Percentiles rank a stretch among this genome's conserved stretches.
Conservation (phyloP, 164 flowering plant genomes). For the Dillenia suffruticosa region DNA sequence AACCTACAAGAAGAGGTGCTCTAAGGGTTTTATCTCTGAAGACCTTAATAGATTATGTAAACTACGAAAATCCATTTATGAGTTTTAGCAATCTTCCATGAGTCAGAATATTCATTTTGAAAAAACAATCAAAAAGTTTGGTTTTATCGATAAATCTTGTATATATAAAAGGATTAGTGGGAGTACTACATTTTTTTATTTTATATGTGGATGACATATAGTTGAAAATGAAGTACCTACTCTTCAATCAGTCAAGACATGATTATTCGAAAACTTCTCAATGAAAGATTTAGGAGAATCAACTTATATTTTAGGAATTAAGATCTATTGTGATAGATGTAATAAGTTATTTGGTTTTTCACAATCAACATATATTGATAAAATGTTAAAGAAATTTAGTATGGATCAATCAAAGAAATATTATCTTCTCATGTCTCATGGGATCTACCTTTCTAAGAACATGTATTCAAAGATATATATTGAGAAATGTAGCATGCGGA, state of each 20-base stretch:
- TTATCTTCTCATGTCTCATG: neutral
- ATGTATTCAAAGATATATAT: neutral
- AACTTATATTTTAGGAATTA: neutral
- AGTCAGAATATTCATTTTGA: neutral
- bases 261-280: neutral
- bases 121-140: neutral
- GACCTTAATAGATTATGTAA: neutral
- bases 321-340: neutral
- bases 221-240: neutral
- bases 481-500: neutral
- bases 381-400: neutral
- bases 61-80: neutral
- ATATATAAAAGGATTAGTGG: conserved; percentile 4
- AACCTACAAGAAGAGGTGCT: neutral
- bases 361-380: neutral
- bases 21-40: neutral
- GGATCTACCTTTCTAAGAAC: neutral
- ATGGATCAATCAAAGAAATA: neutral
- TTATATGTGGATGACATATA: conserved; percentile 4
- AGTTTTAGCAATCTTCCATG: neutral
- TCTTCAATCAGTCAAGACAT: neutral
- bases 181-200: neutral
- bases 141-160: conserved; percentile 1
- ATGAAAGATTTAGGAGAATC: neutral
- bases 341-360: neutral